phyloP scores from a whole-genome alignment of 176 grass and related monocot species.

The Alopecurus myosuroides region DNA sequence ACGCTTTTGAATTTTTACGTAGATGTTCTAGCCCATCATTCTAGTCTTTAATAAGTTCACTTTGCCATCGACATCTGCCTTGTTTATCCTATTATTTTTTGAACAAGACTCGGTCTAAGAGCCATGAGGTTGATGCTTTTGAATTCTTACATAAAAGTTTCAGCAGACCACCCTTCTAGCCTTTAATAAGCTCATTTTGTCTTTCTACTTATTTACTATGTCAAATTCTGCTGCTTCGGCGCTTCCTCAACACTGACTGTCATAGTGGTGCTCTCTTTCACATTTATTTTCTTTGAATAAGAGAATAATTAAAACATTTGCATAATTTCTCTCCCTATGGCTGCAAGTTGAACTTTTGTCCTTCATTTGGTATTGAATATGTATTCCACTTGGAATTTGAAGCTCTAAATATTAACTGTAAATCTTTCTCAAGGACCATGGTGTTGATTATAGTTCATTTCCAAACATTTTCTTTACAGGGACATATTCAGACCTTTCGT shows the following conservation, averaged over 20 bases:
- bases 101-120: background rate
- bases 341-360: background rate
- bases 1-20: background rate
- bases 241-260: background rate
- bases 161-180: background rate
- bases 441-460: slow-evolving; percentile 19
- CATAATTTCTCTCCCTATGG: background rate
- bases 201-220: background rate
- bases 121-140: background rate
- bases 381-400: background rate
- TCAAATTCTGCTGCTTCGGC: background rate
- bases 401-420: background rate
- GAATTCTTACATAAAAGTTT: background rate
- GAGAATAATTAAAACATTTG: background rate
- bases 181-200: background rate
- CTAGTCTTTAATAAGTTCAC: background rate
- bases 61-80: background rate
- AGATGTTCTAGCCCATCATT: background rate
- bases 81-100: background rate
- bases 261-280: background rate
- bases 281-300: background rate
- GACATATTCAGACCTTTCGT: slow-evolving; percentile 77
- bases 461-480: slow-evolving; percentile 38
- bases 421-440: background rate
- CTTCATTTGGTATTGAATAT: background rate